These are phyloP conservation scores for Samsoniella hepiali DNA, from an alignment of 2,329 filamentous ascomycete genomes.

Conservation along the genomic window DNA sequence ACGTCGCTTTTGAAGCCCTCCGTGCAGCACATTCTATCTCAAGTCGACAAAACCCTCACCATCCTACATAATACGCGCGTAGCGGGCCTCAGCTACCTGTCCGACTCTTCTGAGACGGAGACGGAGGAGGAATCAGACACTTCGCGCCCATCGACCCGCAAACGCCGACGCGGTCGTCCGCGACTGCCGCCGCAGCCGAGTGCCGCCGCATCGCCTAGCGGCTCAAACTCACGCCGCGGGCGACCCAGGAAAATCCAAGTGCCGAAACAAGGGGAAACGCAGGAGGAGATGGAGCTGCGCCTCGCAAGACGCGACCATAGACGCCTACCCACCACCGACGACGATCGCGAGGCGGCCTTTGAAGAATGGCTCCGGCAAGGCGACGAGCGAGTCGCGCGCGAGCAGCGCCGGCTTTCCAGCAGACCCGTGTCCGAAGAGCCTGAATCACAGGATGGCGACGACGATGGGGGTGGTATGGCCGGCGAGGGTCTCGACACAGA, in stretches of 20 bases:
- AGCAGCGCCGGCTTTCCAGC: conserved; percentile 21
- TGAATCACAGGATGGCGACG: conserved; percentile 17
- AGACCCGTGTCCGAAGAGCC: conserved; percentile 17
- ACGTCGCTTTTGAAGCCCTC: conserved; percentile 62
- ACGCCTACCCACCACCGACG: conserved; percentile 26
- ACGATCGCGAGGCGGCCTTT: conserved; percentile 32
- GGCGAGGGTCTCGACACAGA: conserved; percentile 21
- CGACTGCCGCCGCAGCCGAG: conserved; percentile 19
- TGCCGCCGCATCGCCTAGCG: conserved; percentile 4
- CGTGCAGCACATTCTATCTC: conserved; percentile 65
- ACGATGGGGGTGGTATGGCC: conserved; percentile 20
- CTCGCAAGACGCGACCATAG: conserved; percentile 43
- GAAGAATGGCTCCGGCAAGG: conserved; percentile 34
- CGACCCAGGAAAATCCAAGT: conserved; percentile 40
- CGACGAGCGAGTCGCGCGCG: conserved; percentile 27
- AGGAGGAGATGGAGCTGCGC: conserved; percentile 44
- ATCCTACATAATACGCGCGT: conserved; percentile 66
- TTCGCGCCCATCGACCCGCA: neutral
- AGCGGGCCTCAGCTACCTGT: conserved; percentile 40
- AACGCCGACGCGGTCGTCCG: conserved; percentile 15
- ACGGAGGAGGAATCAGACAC: conserved; percentile 37
- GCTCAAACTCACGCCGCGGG: conserved; percentile 29
- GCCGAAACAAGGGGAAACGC: conserved; percentile 43
- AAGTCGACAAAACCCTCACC: conserved; percentile 66
- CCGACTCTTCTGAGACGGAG: conserved; percentile 32